Evolutionary conservation across 1,284 basidiomycete species (phyloP).

Genomic region (Fomitopsis betulina): DNA sequence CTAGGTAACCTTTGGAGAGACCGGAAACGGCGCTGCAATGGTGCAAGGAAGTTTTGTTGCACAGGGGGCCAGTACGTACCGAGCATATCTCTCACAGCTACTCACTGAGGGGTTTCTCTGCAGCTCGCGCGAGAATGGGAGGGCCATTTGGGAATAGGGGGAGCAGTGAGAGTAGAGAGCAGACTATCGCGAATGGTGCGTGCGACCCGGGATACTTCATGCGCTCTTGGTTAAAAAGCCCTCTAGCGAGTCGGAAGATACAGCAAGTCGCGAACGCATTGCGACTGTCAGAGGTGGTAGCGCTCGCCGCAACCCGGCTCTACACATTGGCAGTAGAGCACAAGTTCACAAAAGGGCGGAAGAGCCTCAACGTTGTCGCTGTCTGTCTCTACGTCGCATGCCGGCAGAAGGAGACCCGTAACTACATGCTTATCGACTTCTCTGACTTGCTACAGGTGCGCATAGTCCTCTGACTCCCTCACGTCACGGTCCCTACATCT

Average conservation of each 20-base stretch:
- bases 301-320: conserved; percentile 79
- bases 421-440: conserved; percentile 99
- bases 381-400: conserved; percentile 96
- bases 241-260: conserved; percentile 75
- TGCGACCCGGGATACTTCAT: neutral
- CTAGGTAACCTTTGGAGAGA: conserved; percentile 91
- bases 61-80: conserved; percentile 80
- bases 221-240: neutral
- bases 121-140: conserved; percentile 75
- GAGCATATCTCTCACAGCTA: neutral
- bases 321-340: conserved; percentile 94
- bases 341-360: conserved; percentile 91
- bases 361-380: conserved; percentile 90
- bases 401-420: conserved; percentile 83
- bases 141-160: conserved; percentile 79
- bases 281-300: conserved; percentile 76
- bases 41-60: conserved; percentile 96
- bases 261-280: conserved; percentile 77
- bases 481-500: neutral
- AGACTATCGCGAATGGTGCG: conserved; percentile 85
- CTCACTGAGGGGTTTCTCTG: neutral
- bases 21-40: conserved; percentile 87
- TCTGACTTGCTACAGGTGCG: conserved; percentile 83
- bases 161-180: conserved; percentile 76
- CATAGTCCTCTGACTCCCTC: neutral